Percentiles rank a stretch among this genome's conserved stretches.
These are phyloP conservation scores for Dalechampia spathulata DNA, from an alignment of 441 rosid species.

Conservation along the genomic window DNA sequence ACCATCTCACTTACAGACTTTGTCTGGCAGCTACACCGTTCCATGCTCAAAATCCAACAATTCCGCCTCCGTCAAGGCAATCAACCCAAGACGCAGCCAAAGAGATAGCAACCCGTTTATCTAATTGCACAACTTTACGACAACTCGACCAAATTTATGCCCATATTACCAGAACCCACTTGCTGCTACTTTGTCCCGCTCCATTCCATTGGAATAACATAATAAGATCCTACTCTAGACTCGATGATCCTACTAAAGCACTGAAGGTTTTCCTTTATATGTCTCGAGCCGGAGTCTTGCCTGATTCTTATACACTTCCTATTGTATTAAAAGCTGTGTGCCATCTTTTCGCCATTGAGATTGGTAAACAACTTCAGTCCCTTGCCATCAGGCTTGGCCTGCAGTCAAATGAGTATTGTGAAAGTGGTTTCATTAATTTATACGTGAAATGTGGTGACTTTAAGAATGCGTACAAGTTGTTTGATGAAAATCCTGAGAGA, in stretches of 20 bases:
- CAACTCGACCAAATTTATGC: slow-evolving; percentile 45
- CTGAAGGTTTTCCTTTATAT: slow-evolving; percentile 36
- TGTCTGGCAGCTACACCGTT: background rate
- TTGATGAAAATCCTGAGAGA: slow-evolving; percentile 61
- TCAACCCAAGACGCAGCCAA: slow-evolving; percentile 29
- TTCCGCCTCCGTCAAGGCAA: background rate
- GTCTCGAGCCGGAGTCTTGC: slow-evolving; percentile 44
- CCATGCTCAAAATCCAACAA: background rate
- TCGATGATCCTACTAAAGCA: slow-evolving; percentile 43
- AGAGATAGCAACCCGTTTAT: slow-evolving; percentile 27
- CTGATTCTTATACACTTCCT: slow-evolving; percentile 67
- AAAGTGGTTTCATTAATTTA: slow-evolving; percentile 58
- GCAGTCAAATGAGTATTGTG: slow-evolving; percentile 50
- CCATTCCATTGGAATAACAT: slow-evolving; percentile 66
- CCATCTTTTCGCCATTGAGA: slow-evolving; percentile 28
- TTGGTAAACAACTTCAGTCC: slow-evolving; percentile 64
- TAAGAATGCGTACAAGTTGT: slow-evolving; percentile 42
- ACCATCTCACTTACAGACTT: background rate
- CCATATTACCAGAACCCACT: slow-evolving; percentile 34
- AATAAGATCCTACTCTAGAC: slow-evolving; percentile 54
- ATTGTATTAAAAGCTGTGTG: slow-evolving; percentile 46
- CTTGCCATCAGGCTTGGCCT: slow-evolving; percentile 50
- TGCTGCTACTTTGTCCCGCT: slow-evolving; percentile 28
- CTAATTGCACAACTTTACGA: slow-evolving; percentile 34
- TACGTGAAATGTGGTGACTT: slow-evolving; percentile 51